phyloP scores from a whole-genome alignment of 352 stramenopile species.

The Lagenidium giganteum region DNA sequence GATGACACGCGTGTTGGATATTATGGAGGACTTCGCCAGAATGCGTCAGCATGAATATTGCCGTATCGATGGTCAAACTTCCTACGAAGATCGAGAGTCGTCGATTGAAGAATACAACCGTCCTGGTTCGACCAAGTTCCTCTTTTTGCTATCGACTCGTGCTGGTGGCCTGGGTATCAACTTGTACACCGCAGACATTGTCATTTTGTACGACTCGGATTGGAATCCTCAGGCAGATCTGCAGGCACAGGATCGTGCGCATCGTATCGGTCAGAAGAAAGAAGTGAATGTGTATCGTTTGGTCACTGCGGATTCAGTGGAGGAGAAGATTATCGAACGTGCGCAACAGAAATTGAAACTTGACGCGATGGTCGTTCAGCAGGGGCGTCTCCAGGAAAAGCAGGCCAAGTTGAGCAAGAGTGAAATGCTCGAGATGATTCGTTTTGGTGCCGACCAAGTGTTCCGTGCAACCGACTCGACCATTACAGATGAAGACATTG shows the following conservation, averaged over 20 bases:
- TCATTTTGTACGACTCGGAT: slow-evolving; percentile 98
- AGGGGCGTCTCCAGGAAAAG: slow-evolving; percentile 83
- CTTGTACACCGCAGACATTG: slow-evolving; percentile 97
- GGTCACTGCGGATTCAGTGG: slow-evolving; percentile 95
- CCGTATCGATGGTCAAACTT: slow-evolving; percentile 86
- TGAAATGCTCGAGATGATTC: slow-evolving; percentile 96
- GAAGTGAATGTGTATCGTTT: slow-evolving; percentile 95
- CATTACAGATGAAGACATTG: slow-evolving; percentile 98
- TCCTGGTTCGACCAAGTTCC: slow-evolving; percentile 94
- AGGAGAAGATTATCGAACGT: slow-evolving; percentile 99
- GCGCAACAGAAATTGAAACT: slow-evolving; percentile 97
- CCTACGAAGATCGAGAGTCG: slow-evolving; percentile 78
- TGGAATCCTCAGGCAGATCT: slow-evolving; percentile 99
- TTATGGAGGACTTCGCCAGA: slow-evolving; percentile 95
- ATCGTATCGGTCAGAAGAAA: slow-evolving; percentile 99
- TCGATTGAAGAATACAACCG: slow-evolving; percentile 95
- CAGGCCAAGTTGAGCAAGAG: slow-evolving; percentile 93
- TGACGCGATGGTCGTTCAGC: slow-evolving; percentile 84
- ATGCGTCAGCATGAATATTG: slow-evolving; percentile 91
- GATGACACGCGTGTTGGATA: slow-evolving; percentile 91
- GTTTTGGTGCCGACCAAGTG: slow-evolving; percentile 98
- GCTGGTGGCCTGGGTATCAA: slow-evolving; percentile 98
- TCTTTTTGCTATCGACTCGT: slow-evolving; percentile 97
- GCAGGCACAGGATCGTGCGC: slow-evolving; percentile 93
- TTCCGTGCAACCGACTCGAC: slow-evolving; percentile 94